A percentile compares a stretch with the other conserved stretches of the same genome.
These are phyloP conservation scores for Talaromyces islandicus DNA, from an alignment of 2,329 filamentous ascomycete genomes.

Conservation along the genomic window DNA sequence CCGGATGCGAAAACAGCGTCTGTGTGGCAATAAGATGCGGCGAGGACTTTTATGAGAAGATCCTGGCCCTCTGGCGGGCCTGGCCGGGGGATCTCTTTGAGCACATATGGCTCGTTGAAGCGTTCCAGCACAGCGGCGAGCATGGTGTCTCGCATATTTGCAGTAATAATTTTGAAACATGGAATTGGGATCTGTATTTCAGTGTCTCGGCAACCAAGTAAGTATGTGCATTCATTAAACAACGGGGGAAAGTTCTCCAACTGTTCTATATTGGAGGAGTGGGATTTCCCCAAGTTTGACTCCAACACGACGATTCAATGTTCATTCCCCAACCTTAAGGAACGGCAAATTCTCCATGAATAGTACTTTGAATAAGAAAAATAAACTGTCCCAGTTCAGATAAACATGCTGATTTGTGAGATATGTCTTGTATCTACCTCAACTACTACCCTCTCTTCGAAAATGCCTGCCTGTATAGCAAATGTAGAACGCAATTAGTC, in stretches of 20 bases:
- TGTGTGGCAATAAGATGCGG: conserved; percentile 45
- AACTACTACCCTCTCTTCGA: background rate
- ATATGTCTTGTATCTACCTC: background rate
- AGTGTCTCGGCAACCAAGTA: background rate
- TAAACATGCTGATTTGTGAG: too few relatives aligned
- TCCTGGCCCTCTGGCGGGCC: conserved; percentile 41
- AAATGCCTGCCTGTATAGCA: background rate
- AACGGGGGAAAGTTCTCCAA: background rate
- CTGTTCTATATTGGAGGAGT: background rate
- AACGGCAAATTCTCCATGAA: background rate
- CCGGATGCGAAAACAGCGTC: conserved; percentile 33
- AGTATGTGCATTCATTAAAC: background rate
- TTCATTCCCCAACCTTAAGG: background rate
- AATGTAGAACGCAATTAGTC: background rate
- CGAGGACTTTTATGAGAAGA: conserved; percentile 41
- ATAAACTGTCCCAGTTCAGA: too few relatives aligned
- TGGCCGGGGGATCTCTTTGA: conserved; percentile 19
- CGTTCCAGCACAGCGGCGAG: conserved; percentile 16
- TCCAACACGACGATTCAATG: too few relatives aligned
- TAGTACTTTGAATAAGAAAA: too few relatives aligned
- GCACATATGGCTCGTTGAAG: conserved; percentile 17
- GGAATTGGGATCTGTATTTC: too few relatives aligned
- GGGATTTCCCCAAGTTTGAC: background rate
- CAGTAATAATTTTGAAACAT: background rate
- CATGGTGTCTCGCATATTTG: conserved; percentile 10